These are phyloP conservation scores for Acrocalymma vagum DNA, from an alignment of 2,329 filamentous ascomycete genomes.

Conservation along the genomic window DNA sequence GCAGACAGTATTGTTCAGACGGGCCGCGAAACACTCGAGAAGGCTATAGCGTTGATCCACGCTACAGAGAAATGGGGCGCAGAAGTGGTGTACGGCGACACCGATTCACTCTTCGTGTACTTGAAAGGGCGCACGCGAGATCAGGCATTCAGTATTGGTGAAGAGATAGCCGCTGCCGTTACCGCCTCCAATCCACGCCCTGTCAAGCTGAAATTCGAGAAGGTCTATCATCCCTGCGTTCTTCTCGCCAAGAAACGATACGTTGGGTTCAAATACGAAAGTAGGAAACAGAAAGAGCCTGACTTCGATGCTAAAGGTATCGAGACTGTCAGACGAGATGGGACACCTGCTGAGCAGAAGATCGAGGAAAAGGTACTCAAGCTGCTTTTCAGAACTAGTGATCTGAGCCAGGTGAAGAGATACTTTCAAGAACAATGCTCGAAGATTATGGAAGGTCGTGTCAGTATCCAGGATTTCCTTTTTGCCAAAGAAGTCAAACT, in stretches of 20 bases:
- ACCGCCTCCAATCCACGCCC: constrained; percentile 91
- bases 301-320: constrained; percentile 99
- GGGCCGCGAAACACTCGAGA: constrained; percentile 91
- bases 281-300: constrained; percentile 74
- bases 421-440: constrained; percentile 91
- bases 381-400: constrained; percentile 86
- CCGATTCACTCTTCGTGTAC: constrained; percentile 91
- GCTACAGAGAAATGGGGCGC: constrained; percentile 87
- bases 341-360: constrained; percentile 94
- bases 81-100: constrained; percentile 98
- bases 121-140: constrained; percentile 86
- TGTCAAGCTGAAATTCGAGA: constrained; percentile 97
- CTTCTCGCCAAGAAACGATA: constrained; percentile 97
- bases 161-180: constrained; percentile 87
- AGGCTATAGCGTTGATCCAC: constrained; percentile 91
- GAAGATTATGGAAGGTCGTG: constrained; percentile 88
- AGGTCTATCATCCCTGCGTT: constrained; percentile 95
- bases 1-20: constrained; percentile 98
- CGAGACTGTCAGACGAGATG: constrained; percentile 94
- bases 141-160: constrained; percentile 90
- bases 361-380: constrained; percentile 93
- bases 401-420: constrained; percentile 85
- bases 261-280: constrained; percentile 97
- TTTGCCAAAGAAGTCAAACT: constrained; percentile 93
- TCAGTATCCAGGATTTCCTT: constrained; percentile 95